Percentiles rank a stretch among this genome's conserved stretches.
These are phyloP conservation scores for Luvunga scandens DNA, from an alignment of 345 rosid genomes.

Conservation along the genomic window DNA sequence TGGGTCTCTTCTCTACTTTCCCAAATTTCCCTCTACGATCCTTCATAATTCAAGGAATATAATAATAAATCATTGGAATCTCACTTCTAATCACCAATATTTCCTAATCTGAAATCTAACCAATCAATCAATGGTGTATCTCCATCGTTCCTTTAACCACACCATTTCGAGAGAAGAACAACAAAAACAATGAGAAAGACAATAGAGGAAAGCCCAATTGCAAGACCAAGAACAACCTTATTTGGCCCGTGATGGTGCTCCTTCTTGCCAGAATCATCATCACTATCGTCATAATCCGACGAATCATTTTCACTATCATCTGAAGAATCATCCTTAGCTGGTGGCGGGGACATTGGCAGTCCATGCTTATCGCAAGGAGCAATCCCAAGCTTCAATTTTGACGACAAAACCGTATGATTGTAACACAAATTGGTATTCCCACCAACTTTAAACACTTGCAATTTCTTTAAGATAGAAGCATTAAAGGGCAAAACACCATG, in stretches of 20 bases:
- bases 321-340: conserved; percentile 49
- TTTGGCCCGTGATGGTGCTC: conserved; percentile 71
- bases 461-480: conserved; percentile 56
- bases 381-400: conserved; percentile 82
- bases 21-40: conserved; percentile 11
- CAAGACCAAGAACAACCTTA: conserved; percentile 84
- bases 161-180: conserved; percentile 77
- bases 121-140: background rate
- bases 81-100: conserved; percentile 21
- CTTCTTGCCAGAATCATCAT: conserved; percentile 36
- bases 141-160: conserved; percentile 35
- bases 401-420: conserved; percentile 62
- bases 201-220: conserved; percentile 76
- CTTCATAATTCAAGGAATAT: conserved; percentile 18
- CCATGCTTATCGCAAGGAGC: conserved; percentile 89
- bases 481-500: conserved; percentile 89
- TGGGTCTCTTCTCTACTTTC: background rate
- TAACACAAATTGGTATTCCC: conserved; percentile 82
- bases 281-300: conserved; percentile 44
- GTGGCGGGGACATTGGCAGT: conserved; percentile 77
- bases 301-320: conserved; percentile 40
- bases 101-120: conserved; percentile 25
- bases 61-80: conserved; percentile 25
- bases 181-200: conserved; percentile 86
- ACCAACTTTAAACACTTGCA: conserved; percentile 64